Base-by-base conservation (phyloP, 2,329 filamentous ascomycete species). In the Colletotrichum sp. region DNA sequence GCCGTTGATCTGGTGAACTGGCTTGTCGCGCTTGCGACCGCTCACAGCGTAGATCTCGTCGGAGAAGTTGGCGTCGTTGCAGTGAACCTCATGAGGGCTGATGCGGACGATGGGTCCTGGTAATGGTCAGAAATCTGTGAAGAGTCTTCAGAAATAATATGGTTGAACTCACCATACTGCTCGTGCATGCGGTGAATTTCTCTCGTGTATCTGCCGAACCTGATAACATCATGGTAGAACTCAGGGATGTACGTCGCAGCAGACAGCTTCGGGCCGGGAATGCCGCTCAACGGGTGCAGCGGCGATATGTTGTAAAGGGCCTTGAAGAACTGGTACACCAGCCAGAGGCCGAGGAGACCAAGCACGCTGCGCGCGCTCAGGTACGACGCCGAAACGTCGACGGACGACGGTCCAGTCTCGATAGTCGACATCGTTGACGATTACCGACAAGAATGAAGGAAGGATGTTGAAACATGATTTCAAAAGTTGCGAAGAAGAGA, bases 41-140 rank as follows among this genome's bases (percentile, higher is more conserved):
- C 72, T 79, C 1, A 79, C 80, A n/a, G 83, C 79, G 66, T 85
- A 86, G 30, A 86, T 83, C 62, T 86, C 84, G n/a, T 87, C 84
- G 21, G 80, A 77, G 62, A 86, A 86, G 71, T 78, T 71, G 0
- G 81, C 80, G 65, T 86, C 83, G 10, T 78, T 80, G 78, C 85
- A 86, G 74, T 86, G 85, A 3, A 86, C 80, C 72, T 87, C 85
- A n/a, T 84, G 77, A 0, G 85, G 85, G 57, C 80, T 86, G 55
- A 86, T 86, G 8, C 85, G 80, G 8, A 86, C 82, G 36, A 87
- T 83, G 3, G 85, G 85, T 0, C 83, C 83, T 84, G 26, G 2
- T 3, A 15, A 16, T 34, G 34, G 9, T 68, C 8, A 69, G 30
- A n/a, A 49, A 15, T 2, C 0, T 18, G 18, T 52, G 7, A 7